These are phyloP conservation scores for Paralagenidium karlingii DNA, from an alignment of 352 stramenopile genomes.

Conservation along the genomic window DNA sequence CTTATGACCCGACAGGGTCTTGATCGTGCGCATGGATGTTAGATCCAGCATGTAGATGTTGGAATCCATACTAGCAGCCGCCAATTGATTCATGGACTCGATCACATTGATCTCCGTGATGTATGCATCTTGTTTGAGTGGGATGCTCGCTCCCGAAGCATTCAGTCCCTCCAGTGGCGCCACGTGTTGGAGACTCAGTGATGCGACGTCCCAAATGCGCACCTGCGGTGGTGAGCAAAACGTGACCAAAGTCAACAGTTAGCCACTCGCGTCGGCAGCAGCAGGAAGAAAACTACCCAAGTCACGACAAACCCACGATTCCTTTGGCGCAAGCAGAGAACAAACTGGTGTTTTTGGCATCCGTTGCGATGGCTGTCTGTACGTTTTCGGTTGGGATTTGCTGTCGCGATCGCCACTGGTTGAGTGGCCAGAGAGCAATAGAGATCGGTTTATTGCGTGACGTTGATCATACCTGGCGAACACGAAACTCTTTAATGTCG, in stretches of 20 bases:
- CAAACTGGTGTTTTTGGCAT: not conserved
- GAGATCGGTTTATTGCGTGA: not conserved
- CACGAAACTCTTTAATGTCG: constrained; percentile 24
- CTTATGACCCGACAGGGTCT: constrained; percentile 21
- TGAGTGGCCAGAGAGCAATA: not conserved
- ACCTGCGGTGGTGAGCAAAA: constrained; percentile 36
- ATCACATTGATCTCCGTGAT: constrained; percentile 30
- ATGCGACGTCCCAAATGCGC: constrained; percentile 24
- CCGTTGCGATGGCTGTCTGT: constrained; percentile 20
- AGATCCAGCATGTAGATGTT: constrained; percentile 53
- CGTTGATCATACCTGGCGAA: constrained; percentile 23
- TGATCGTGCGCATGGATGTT: constrained; percentile 7
- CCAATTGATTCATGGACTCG: constrained; percentile 16
- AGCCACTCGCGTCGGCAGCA: no score
- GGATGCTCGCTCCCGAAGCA: no score
- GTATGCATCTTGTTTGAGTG: constrained; percentile 12
- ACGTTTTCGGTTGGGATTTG: constrained; percentile 29
- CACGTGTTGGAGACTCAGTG: constrained; percentile 13
- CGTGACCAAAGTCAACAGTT: not conserved
- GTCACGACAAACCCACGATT: no score
- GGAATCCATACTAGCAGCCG: constrained; percentile 23
- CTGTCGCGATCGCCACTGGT: no score
- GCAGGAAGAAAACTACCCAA: no score
- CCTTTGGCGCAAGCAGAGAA: no score
- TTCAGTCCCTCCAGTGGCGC: no score